Percentiles rank a stretch among this genome's conserved stretches.
These are phyloP conservation scores for Rubroboletus pulcherrimus DNA, from an alignment of 768 basidiomycete species.

Conservation along the genomic window DNA sequence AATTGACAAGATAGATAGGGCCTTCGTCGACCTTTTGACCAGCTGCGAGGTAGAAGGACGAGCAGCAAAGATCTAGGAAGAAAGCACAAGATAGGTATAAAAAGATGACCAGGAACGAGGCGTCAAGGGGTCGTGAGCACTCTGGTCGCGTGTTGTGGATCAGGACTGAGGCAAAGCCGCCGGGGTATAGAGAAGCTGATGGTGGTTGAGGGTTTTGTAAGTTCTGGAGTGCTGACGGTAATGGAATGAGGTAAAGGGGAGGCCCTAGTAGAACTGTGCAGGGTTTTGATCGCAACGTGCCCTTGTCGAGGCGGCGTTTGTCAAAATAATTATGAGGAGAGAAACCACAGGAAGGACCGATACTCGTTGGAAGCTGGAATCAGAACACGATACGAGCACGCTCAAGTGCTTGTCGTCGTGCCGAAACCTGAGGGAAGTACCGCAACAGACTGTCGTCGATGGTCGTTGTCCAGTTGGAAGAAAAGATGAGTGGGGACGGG, in stretches of 20 bases:
- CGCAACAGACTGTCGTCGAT: constrained; percentile 8
- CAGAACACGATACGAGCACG: constrained; percentile 21
- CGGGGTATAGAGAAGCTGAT: constrained; percentile 27
- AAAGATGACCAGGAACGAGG: constrained; percentile 41
- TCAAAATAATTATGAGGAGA: constrained; percentile 37
- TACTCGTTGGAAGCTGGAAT: constrained; percentile 18
- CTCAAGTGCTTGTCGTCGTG: constrained; percentile 14
- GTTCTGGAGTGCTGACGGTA: constrained; percentile 30
- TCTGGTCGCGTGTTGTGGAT: constrained; percentile 38
- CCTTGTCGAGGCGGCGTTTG: constrained; percentile 53
- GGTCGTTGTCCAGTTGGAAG: constrained; percentile 21
- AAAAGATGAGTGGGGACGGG: constrained; percentile 12
- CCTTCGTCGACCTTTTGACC: constrained; percentile 36
- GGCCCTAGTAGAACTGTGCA: constrained; percentile 44
- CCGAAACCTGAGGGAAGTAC: constrained; percentile 8
- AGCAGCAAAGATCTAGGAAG: constrained; percentile 37
- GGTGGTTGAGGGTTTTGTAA: constrained; percentile 37
- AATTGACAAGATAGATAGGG: constrained; percentile 38
- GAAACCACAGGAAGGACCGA: constrained; percentile 18
- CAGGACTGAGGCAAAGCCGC: constrained; percentile 27
- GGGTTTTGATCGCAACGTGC: constrained; percentile 82
- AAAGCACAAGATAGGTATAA: constrained; percentile 53
- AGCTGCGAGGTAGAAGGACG: constrained; percentile 33
- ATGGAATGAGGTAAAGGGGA: constrained; percentile 58
- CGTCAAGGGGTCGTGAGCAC: constrained; percentile 58